phyloP scores from a whole-genome alignment of 768 basidiomycete genomes.

The Hygrocybe punicea region DNA sequence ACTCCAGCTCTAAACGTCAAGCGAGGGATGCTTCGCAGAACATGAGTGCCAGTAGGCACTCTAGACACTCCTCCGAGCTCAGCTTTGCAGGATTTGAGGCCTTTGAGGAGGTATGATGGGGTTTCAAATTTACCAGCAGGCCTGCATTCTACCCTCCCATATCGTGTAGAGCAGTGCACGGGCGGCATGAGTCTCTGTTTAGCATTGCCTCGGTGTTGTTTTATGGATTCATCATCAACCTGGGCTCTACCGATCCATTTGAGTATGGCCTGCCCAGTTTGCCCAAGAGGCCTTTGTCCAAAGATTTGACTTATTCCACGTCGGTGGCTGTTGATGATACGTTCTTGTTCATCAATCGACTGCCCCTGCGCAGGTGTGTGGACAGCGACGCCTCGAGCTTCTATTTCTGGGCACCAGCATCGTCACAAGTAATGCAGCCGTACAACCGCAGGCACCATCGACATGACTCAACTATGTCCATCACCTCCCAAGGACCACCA shows the following conservation, averaged over 20 bases:
- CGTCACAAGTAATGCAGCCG: conserved; percentile 23
- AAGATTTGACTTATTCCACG: conserved; percentile 57
- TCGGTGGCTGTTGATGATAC: conserved; percentile 69
- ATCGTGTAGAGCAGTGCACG: conserved; percentile 40
- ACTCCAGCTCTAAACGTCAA: conserved; percentile 39
- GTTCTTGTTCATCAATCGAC: conserved; percentile 55
- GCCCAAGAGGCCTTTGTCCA: conserved; percentile 53
- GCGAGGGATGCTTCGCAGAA: conserved; percentile 19
- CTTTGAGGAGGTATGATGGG: conserved; percentile 74
- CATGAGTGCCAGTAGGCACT: conserved; percentile 29
- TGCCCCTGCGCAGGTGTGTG: conserved; percentile 49
- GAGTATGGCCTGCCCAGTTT: conserved; percentile 60
- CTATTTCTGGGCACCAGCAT: conserved; percentile 54
- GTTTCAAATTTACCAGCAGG: conserved; percentile 67
- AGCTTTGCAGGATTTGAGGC: conserved; percentile 74
- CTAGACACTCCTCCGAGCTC: conserved; percentile 48
- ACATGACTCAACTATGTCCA: conserved; percentile 60
- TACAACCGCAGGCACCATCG: conserved; percentile 52
- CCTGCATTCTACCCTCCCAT: conserved; percentile 65
- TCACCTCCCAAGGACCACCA: conserved; percentile 57
- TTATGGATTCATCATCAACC: conserved; percentile 63
- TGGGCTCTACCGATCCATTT: conserved; percentile 68
- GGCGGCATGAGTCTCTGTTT: conserved; percentile 56
- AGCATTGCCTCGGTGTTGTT: conserved; percentile 80
- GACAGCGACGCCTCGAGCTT: conserved; percentile 79